phyloP scores from a whole-genome alignment of 2,329 filamentous ascomycete species.

The Hypoxylon sp. region DNA sequence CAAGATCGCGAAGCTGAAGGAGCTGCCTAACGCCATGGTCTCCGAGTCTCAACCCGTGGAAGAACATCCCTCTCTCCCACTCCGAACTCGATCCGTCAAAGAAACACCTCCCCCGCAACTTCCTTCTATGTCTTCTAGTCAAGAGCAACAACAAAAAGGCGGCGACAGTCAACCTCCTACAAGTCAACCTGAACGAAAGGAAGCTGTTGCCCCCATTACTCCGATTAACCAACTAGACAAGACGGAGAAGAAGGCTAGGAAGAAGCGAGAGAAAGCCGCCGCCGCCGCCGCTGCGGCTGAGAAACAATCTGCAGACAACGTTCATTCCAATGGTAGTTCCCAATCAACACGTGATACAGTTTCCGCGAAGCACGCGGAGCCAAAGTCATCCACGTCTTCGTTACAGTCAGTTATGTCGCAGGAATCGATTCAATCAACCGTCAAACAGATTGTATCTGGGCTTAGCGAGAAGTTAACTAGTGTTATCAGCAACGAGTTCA shows the following conservation, averaged over 20 bases:
- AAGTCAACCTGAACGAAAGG: conserved; percentile 52
- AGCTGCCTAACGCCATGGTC: conserved; percentile 63
- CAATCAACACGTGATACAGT: conserved; percentile 55
- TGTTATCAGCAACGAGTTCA: conserved; percentile 65
- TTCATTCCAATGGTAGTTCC: conserved; percentile 59
- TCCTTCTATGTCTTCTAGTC: conserved; percentile 39
- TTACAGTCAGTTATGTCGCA: conserved; percentile 49
- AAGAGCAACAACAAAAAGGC: conserved; percentile 49
- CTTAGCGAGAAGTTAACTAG: conserved; percentile 64
- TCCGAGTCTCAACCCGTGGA: conserved; percentile 63
- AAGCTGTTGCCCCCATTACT: conserved; percentile 47
- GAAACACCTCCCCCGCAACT: conserved; percentile 49
- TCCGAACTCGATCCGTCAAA: conserved; percentile 50
- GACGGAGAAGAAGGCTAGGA: conserved; percentile 53
- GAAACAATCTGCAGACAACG: conserved; percentile 55
- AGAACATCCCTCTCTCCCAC: conserved; percentile 53
- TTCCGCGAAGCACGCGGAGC: conserved; percentile 54
- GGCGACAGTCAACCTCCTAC: conserved; percentile 44
- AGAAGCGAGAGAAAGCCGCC: conserved; percentile 70
- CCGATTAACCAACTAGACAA: conserved; percentile 53
- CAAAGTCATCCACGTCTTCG: conserved; percentile 46
- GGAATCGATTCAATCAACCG: conserved; percentile 68
- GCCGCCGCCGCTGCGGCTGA: conserved; percentile 64
- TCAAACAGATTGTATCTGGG: conserved; percentile 67
- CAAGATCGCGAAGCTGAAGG: conserved; percentile 78